Evolutionary conservation across 1,139 yeast genomes (phyloP).

Genomic region (Debaryomycetaceae sp.): DNA sequence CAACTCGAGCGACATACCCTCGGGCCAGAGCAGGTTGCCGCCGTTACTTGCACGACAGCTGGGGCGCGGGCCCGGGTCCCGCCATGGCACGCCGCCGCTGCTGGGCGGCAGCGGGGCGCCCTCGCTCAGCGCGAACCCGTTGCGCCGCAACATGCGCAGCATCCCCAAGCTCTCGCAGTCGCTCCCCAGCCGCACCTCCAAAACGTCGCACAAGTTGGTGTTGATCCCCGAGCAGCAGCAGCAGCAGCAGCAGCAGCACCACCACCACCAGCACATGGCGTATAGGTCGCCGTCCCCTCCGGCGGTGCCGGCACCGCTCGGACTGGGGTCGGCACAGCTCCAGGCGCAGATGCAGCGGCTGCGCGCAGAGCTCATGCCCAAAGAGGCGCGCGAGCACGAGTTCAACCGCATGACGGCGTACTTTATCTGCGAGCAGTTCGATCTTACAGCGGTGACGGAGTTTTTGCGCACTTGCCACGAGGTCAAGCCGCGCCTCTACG

Average conservation of each 20-base stretch:
- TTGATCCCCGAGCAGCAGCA: conserved; percentile 68
- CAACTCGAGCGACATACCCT: conserved; percentile 80
- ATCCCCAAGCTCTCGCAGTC: conserved; percentile 61
- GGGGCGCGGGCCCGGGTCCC: background rate
- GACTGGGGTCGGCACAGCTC: conserved; percentile 21
- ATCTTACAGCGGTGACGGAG: conserved; percentile 56
- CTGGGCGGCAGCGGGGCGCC: conserved; percentile 12
- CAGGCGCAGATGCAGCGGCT: conserved; percentile 44
- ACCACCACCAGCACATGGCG: conserved; percentile 7
- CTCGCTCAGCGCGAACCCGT: conserved; percentile 9
- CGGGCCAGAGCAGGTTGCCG: conserved; percentile 58
- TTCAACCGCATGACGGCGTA: conserved; percentile 88
- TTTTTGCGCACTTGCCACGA: conserved; percentile 69
- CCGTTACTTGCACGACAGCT: conserved; percentile 10
- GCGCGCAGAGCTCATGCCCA: conserved; percentile 66
- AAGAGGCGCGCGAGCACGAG: conserved; percentile 63
- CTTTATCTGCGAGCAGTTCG: conserved; percentile 77
- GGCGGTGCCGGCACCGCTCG: conserved; percentile 16
- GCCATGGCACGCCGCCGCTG: conserved; percentile 8
- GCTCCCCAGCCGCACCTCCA: conserved; percentile 81
- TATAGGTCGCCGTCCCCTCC: conserved; percentile 5
- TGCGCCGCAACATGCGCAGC: conserved; percentile 29
- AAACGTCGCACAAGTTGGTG: conserved; percentile 79
- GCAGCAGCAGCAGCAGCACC: conserved; percentile 9
- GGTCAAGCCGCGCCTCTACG: conserved; percentile 81